A percentile compares a stretch with the other conserved stretches of the same genome.
phyloP scores from a whole-genome alignment of 2,329 filamentous ascomycete species.

The Beauveria caledonica region DNA sequence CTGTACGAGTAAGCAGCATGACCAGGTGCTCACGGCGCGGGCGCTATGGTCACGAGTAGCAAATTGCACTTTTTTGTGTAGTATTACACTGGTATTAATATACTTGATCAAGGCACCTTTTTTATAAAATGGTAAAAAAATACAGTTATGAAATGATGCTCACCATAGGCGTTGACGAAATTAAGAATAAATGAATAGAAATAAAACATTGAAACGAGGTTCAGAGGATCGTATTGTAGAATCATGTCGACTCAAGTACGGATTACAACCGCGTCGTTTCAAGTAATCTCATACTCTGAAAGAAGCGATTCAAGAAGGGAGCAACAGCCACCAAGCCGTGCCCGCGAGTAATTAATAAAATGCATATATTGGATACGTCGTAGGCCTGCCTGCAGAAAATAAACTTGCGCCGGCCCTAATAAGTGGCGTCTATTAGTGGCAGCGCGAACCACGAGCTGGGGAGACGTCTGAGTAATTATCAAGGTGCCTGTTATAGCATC shows the following conservation, averaged over 20 bases:
- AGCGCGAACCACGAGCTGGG: background rate
- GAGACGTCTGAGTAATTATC: background rate
- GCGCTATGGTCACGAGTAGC: background rate
- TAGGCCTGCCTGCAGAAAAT: background rate
- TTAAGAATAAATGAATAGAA: too few species aligned
- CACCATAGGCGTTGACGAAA: too few species aligned
- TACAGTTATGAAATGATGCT: too few species aligned
- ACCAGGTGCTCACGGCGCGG: background rate
- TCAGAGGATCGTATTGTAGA: too few species aligned
- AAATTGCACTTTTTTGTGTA: background rate
- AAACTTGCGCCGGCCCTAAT: slow-evolving; percentile 1
- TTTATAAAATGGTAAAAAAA: too few species aligned
- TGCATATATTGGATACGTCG: background rate
- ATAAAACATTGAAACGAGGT: too few species aligned
- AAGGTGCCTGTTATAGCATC: background rate
- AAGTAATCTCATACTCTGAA: too few species aligned
- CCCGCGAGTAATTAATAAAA: background rate
- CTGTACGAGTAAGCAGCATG: background rate
- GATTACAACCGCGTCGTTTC: too few species aligned
- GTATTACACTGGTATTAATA: background rate
- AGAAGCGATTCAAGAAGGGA: too few species aligned
- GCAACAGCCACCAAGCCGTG: too few species aligned
- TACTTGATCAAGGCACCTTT: background rate
- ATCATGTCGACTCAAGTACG: too few species aligned
- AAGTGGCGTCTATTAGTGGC: slow-evolving; percentile 1